Conservation (phyloP, 345 rosid genomes). For the Lagerstroemia speciosa region DNA sequence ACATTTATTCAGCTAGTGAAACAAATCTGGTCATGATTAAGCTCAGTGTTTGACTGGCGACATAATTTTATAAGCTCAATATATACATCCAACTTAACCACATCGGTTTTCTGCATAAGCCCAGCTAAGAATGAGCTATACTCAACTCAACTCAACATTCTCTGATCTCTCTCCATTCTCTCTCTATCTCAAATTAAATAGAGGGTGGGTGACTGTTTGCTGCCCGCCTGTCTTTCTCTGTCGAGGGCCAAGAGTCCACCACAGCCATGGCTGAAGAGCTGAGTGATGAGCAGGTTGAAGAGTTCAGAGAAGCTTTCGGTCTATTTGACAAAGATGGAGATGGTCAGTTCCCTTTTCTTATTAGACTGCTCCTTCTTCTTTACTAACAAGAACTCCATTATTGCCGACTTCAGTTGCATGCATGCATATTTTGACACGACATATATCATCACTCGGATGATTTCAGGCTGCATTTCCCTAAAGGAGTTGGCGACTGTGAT, state of each 20-base stretch:
- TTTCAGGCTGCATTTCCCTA: conserved; percentile 19
- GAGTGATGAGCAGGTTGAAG: conserved; percentile 14
- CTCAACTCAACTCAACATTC: conserved; percentile 12
- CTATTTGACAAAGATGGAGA: conserved; percentile 22
- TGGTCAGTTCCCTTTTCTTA: conserved; percentile 5
- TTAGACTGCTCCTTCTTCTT: conserved; percentile 3
- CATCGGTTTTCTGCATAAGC: conserved; percentile 20
- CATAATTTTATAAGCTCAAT: neutral
- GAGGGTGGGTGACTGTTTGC: too few relatives aligned
- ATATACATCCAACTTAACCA: neutral
- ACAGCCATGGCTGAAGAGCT: conserved; percentile 14
- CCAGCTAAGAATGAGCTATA: conserved; percentile 35
- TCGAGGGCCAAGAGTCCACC: neutral
- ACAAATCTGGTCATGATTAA: too few relatives aligned
- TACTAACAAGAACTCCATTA: neutral
- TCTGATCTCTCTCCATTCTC: neutral
- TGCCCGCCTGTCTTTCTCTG: conserved; percentile 1
- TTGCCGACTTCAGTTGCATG: too few relatives aligned
- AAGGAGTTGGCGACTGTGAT: conserved; percentile 20
- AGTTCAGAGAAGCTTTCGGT: conserved; percentile 18
- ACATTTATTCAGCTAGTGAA: too few relatives aligned
- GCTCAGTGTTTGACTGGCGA: neutral
- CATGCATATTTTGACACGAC: neutral
- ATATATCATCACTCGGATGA: neutral
- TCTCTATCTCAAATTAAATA: too few relatives aligned